Percentiles rank a stretch among this genome's conserved stretches.
These are phyloP conservation scores for Trifolium dubium DNA, from an alignment of 306 rosid genomes.

Conservation along the genomic window DNA sequence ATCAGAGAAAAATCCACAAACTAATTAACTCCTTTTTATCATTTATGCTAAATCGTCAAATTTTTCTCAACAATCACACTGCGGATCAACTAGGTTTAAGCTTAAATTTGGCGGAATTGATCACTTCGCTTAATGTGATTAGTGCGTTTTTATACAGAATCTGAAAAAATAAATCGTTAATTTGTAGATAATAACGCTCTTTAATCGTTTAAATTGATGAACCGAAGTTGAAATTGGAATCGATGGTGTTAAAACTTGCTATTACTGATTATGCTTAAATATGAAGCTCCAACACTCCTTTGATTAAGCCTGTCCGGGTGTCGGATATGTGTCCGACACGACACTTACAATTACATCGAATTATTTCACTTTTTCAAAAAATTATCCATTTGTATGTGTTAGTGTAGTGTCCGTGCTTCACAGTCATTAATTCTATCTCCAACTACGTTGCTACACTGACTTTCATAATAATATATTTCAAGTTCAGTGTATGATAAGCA, in stretches of 20 bases:
- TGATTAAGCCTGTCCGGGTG: too few species aligned
- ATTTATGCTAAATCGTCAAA: neutral
- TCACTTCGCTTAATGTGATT: slow-evolving; percentile 9
- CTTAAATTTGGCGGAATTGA: slow-evolving; percentile 13
- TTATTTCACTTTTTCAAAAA: too few species aligned
- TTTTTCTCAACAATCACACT: neutral
- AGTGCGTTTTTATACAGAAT: neutral
- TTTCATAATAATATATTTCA: slow-evolving; percentile 25
- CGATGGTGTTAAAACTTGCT: neutral
- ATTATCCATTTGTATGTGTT: too few species aligned
- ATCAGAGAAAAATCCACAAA: neutral
- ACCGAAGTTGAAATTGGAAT: slow-evolving; percentile 34
- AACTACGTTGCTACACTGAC: too few species aligned
- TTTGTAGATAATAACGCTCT: slow-evolving; percentile 4
- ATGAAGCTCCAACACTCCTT: too few species aligned
- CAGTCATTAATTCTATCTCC: neutral
- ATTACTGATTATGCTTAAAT: slow-evolving; percentile 19
- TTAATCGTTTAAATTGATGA: slow-evolving; percentile 23
- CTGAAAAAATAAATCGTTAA: neutral
- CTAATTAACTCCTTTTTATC: neutral
- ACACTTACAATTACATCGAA: too few species aligned
- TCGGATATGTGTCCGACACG: too few species aligned
- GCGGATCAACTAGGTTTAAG: slow-evolving; percentile 19
- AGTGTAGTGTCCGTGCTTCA: too few species aligned
- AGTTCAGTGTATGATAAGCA: neutral